These are phyloP conservation scores for Neocallimastix lanati DNA, from an alignment of 192 early-diverging fungal genomes.

Conservation along the genomic window DNA sequence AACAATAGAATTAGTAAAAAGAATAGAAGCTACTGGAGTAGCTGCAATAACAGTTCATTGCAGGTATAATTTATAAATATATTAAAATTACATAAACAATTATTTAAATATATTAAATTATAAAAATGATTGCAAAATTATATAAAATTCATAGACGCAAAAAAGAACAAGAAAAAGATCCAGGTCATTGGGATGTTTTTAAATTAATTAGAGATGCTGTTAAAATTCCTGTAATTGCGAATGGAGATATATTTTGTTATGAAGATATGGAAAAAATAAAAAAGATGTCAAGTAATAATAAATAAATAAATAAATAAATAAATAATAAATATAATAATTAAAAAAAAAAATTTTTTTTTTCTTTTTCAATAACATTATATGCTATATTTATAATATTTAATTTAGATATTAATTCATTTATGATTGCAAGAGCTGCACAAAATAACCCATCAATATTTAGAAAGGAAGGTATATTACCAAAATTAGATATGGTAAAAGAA, in stretches of 20 bases:
- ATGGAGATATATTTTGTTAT: constrained; percentile 67
- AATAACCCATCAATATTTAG: constrained; percentile 77
- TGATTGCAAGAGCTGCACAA: constrained; percentile 80
- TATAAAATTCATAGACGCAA: constrained; percentile 16
- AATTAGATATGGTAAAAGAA: constrained; percentile 31
- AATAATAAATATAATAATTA: neutral
- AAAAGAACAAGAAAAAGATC: constrained; percentile 56
- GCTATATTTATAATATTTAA: too few species aligned
- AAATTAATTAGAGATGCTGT: constrained; percentile 49
- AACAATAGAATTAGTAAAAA: constrained; percentile 60
- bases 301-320: neutral
- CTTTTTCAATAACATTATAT: too few species aligned
- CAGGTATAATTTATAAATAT: constrained; percentile 17
- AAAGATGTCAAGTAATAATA: constrained; percentile 24
- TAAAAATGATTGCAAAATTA: neutral
- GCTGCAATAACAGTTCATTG: constrained; percentile 80
- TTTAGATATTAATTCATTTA: constrained; percentile 47
- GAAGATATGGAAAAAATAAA: constrained; percentile 41
- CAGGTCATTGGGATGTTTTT: constrained; percentile 71
- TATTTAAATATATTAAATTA: neutral
- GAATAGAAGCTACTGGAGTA: constrained; percentile 71
- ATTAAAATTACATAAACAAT: neutral
- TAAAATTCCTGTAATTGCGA: constrained; percentile 64
- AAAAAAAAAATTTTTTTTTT: too few species aligned
- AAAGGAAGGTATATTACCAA: constrained; percentile 14